phyloP scores from a whole-genome alignment of 345 rosid species.

The Toxicodendron radicans region DNA sequence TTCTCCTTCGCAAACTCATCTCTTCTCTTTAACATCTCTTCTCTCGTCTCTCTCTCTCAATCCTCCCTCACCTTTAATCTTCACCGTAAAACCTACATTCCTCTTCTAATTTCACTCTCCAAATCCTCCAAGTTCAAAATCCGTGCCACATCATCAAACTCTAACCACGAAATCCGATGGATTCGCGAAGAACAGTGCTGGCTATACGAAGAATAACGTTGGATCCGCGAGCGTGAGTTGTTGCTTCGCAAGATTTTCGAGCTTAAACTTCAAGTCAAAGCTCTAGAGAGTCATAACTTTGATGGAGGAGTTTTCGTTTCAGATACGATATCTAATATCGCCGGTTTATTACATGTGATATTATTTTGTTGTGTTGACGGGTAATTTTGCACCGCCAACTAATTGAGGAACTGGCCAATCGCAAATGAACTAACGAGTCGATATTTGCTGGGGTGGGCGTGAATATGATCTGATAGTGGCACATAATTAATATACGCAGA shows the following conservation, averaged over 20 bases:
- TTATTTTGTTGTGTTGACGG: too few relatives aligned
- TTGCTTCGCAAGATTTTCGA: constrained; percentile 54
- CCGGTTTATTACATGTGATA: constrained; percentile 43
- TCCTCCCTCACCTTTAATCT: constrained; percentile 20
- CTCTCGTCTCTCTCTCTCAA: constrained; percentile 22
- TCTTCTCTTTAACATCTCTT: constrained; percentile 13
- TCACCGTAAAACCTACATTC: constrained; percentile 6
- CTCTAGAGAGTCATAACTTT: constrained; percentile 43
- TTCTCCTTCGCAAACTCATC: neutral
- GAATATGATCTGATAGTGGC: too few relatives aligned
- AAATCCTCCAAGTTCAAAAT: constrained; percentile 38
- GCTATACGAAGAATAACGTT: constrained; percentile 87
- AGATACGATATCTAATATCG: constrained; percentile 44
- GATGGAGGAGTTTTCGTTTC: constrained; percentile 35
- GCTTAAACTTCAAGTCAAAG: constrained; percentile 58
- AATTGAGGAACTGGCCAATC: too few relatives aligned
- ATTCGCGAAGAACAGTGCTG: constrained; percentile 86
- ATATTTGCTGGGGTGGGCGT: too few relatives aligned
- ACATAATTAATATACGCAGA: too few relatives aligned
- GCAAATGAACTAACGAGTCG: too few relatives aligned
- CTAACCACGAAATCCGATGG: constrained; percentile 62
- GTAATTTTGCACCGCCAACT: too few relatives aligned
- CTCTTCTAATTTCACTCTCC: constrained; percentile 21
- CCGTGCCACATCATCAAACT: constrained; percentile 31
- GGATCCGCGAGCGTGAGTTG: constrained; percentile 78